These are phyloP conservation scores for Acanthamoeba healyi DNA, from an alignment of 208 protist species.

Conservation along the genomic window DNA sequence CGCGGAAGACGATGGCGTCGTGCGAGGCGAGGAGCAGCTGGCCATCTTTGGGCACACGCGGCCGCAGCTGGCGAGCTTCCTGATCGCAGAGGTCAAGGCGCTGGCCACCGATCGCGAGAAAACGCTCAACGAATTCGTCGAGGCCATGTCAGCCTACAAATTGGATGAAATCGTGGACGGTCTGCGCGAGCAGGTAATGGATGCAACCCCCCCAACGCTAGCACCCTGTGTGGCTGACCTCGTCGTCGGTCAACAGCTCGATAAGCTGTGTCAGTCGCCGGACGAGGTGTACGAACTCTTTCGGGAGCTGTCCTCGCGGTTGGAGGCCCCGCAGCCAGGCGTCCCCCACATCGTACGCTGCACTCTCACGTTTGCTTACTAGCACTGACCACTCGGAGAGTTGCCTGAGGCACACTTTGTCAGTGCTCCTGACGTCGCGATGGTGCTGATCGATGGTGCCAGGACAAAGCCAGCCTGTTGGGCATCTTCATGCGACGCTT, in stretches of 20 bases:
- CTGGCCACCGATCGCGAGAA: slow-evolving; percentile 40
- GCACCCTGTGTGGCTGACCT: neutral
- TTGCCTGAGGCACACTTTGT: neutral
- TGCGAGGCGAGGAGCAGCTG: neutral
- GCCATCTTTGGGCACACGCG: neutral
- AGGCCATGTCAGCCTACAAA: neutral
- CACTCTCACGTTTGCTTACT: neutral
- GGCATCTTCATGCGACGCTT: slow-evolving; percentile 61
- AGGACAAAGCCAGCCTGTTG: slow-evolving; percentile 42
- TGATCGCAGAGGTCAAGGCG: slow-evolving; percentile 14
- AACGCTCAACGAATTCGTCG: neutral
- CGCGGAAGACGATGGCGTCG: neutral
- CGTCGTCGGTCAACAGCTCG: neutral
- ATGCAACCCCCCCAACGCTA: neutral
- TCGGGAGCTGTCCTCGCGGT: neutral
- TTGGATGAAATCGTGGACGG: slow-evolving; percentile 42
- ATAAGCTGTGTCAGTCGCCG: neutral
- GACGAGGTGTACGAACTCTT: slow-evolving; percentile 53
- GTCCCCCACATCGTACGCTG: slow-evolving; percentile 35
- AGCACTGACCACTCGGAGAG: neutral
- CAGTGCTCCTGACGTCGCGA: neutral
- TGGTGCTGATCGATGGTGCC: no score
- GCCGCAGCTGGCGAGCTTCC: slow-evolving; percentile 25
- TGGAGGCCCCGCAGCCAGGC: neutral
- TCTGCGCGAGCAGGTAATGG: neutral